Conservation (phyloP, 2,329 filamentous ascomycete genomes). For the Clonostachys rhizophaga region DNA sequence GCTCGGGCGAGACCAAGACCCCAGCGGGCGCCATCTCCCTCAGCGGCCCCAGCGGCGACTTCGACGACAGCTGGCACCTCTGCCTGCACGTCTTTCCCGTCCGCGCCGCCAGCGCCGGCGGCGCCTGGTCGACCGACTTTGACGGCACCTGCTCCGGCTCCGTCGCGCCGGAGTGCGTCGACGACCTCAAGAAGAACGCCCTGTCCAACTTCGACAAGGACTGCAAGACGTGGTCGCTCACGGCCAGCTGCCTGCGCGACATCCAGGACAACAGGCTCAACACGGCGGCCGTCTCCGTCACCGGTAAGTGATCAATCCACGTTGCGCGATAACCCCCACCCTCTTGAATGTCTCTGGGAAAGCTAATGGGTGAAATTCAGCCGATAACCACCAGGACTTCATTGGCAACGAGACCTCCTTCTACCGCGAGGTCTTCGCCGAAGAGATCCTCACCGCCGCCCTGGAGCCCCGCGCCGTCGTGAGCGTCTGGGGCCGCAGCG, state of each 20-base stretch:
- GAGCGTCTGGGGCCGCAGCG: constrained; percentile 1
- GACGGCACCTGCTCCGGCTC: constrained; percentile 3
- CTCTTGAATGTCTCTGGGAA: too few relatives aligned
- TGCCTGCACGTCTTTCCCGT: constrained; percentile 5
- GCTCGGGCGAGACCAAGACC: background rate
- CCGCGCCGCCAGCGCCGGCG: background rate
- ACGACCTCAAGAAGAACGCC: constrained; percentile 2
- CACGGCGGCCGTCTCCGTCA: background rate
- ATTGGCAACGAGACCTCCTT: constrained; percentile 2
- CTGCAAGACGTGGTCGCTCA: constrained; percentile 1
- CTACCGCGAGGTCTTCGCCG: constrained; percentile 2
- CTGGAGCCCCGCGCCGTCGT: constrained; percentile 3
- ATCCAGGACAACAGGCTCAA: background rate
- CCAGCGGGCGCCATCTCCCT: constrained; percentile 3
- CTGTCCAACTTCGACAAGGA: background rate
- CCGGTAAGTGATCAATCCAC: background rate
- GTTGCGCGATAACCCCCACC: too few relatives aligned
- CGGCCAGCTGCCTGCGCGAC: constrained; percentile 3
- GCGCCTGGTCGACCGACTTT: background rate
- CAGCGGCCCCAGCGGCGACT: background rate
- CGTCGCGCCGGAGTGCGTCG: constrained; percentile 3
- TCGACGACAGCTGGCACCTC: constrained; percentile 6
- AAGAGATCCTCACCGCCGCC: background rate
- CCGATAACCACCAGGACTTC: background rate
- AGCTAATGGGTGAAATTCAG: constrained; percentile 1